Conservation (phyloP, 2,329 filamentous ascomycete species). For the Xylaria sp. region DNA sequence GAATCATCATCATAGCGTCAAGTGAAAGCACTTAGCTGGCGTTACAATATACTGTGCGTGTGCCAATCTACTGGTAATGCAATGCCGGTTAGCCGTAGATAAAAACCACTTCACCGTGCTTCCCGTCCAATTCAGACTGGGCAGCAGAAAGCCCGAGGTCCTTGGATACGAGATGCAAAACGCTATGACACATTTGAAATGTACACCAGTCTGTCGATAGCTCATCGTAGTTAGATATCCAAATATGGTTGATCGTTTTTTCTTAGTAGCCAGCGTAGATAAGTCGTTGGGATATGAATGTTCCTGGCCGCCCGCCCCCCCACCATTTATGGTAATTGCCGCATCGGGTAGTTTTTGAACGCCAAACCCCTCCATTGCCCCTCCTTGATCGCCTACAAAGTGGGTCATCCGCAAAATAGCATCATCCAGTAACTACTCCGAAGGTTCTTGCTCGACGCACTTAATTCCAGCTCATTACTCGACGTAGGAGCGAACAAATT, state of each 20-base stretch:
- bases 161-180: conserved; percentile 5
- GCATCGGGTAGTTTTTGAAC: background rate
- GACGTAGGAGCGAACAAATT: too few relatives aligned
- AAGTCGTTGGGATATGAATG: too few relatives aligned
- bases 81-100: background rate
- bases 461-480: too few relatives aligned
- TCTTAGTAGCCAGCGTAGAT: background rate
- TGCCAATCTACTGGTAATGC: background rate
- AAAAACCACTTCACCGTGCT: background rate
- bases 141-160: background rate
- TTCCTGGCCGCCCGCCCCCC: too few relatives aligned
- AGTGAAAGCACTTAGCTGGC: too few relatives aligned
- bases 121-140: background rate
- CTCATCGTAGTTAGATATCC: background rate
- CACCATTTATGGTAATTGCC: background rate
- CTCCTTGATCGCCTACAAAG: too few relatives aligned
- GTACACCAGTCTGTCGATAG: background rate
- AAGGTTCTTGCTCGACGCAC: too few relatives aligned
- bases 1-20: too few relatives aligned
- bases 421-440: background rate
- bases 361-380: background rate
- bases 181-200: background rate
- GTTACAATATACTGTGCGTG: too few relatives aligned
- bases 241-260: background rate
- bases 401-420: background rate